These are phyloP conservation scores for Daldinia loculata DNA, from an alignment of 495 filamentous ascomycete genomes.

Conservation along the genomic window DNA sequence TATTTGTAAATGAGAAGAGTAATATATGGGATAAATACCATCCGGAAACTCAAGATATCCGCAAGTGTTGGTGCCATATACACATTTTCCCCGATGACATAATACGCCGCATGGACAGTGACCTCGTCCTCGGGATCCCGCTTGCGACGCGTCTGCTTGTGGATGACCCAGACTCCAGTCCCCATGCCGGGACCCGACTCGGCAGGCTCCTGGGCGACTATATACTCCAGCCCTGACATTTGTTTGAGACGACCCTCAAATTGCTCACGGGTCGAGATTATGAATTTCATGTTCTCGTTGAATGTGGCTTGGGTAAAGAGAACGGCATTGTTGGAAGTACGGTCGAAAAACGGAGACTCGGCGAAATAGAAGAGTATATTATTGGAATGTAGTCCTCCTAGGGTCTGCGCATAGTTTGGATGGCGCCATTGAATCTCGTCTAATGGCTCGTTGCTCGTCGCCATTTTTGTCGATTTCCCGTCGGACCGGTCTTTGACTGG, in stretches of 20 bases:
- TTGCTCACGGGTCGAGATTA: conserved; percentile 72
- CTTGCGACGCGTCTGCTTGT: conserved; percentile 82
- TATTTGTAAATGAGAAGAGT: background rate
- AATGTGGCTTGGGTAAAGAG: conserved; percentile 77
- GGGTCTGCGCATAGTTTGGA: conserved; percentile 65
- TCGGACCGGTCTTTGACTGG: background rate
- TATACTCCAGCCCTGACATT: conserved; percentile 85
- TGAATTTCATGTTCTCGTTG: conserved; percentile 67
- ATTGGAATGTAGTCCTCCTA: conserved; percentile 67
- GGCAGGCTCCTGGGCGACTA: conserved; percentile 79
- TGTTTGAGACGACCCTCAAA: conserved; percentile 80
- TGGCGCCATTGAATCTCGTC: conserved; percentile 83
- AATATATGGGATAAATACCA: conserved; percentile 61
- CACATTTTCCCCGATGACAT: conserved; percentile 82
- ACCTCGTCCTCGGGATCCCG: conserved; percentile 70
- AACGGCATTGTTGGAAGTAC: conserved; percentile 84
- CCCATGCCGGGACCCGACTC: conserved; percentile 69
- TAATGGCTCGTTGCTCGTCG: conserved; percentile 61
- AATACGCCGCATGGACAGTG: conserved; percentile 78
- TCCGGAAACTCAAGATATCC: conserved; percentile 76
- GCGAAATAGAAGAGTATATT: conserved; percentile 90
- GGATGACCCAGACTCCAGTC: conserved; percentile 87
- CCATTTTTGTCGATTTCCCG: conserved; percentile 38
- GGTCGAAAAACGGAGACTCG: conserved; percentile 89
- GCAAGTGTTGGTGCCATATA: conserved; percentile 88